Percentiles rank a stretch among this genome's conserved stretches.
Conservation (phyloP, 2,329 filamentous ascomycete species). For the Coniochaeta ligniaria region DNA sequence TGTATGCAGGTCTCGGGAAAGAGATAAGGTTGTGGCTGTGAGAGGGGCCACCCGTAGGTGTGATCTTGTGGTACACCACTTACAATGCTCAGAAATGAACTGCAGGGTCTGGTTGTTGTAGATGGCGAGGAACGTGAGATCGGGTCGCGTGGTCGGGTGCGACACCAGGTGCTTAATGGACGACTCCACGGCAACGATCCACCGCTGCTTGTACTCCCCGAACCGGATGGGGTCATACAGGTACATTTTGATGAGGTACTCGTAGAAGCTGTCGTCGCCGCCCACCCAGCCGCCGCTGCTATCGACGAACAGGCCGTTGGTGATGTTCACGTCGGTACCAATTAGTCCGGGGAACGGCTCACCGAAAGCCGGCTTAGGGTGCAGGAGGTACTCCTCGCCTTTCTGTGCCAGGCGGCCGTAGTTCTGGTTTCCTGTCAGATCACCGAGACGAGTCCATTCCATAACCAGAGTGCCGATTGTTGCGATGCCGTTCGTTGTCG, state of each 20-base stretch:
- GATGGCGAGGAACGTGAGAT: constrained; percentile 64
- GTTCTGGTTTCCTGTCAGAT: constrained; percentile 59
- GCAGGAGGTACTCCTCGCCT: constrained; percentile 62
- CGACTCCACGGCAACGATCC: constrained; percentile 69
- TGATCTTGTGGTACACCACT: constrained; percentile 14
- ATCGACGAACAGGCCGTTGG: constrained; percentile 60
- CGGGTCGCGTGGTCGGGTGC: constrained; percentile 57
- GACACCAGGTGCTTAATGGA: constrained; percentile 65
- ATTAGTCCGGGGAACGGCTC: constrained; percentile 75
- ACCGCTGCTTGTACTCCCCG: constrained; percentile 60
- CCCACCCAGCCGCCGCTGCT: constrained; percentile 68
- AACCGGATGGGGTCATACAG: constrained; percentile 66
- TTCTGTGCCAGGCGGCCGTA: constrained; percentile 62
- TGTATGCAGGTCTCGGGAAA: not conserved
- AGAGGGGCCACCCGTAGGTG: not conserved
- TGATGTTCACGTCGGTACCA: constrained; percentile 58
- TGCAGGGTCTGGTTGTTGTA: constrained; percentile 40
- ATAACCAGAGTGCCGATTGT: constrained; percentile 72
- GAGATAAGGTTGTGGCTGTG: constrained; percentile 18
- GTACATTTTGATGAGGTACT: constrained; percentile 90
- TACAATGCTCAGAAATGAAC: constrained; percentile 43
- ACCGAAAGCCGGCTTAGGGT: constrained; percentile 48
- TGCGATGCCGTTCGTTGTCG: constrained; percentile 62
- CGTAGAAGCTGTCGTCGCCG: constrained; percentile 75
- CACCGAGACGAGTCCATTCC: constrained; percentile 77